Evolutionary conservation across 768 basidiomycete species (phyloP).

Genomic region (Suillus bovinus): DNA sequence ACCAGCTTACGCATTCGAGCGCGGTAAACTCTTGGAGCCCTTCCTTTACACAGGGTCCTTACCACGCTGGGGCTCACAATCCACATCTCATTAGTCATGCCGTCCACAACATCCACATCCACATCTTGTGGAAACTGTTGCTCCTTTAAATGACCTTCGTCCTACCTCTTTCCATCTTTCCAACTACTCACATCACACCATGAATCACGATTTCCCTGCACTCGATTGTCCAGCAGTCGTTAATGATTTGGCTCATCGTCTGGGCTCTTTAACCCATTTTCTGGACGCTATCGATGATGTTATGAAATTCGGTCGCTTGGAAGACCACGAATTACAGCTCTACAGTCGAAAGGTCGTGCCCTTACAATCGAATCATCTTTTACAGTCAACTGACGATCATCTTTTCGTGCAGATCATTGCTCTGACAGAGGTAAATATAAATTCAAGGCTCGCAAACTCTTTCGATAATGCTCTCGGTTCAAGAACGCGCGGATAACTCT

Average conservation of each 20-base stretch:
- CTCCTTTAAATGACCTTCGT: no score
- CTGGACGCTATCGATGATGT: slow-evolving; percentile 29
- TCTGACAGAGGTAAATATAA: slow-evolving; percentile 49
- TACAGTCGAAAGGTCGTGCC: slow-evolving; percentile 29
- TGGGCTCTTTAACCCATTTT: slow-evolving; percentile 32
- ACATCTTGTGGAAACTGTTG: not conserved
- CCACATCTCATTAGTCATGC: not conserved
- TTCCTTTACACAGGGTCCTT: not conserved
- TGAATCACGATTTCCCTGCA: slow-evolving; percentile 14
- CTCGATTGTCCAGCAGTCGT: slow-evolving; percentile 27
- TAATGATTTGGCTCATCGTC: slow-evolving; percentile 27
- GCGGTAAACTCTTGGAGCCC: not conserved
- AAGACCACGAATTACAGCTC: slow-evolving; percentile 22
- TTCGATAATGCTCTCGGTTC: not conserved
- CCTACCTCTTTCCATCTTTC: slow-evolving; percentile 10
- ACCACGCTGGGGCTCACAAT: not conserved
- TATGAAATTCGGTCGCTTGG: slow-evolving; percentile 15
- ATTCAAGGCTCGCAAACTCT: not conserved
- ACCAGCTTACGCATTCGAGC: not conserved
- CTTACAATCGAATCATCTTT: not conserved
- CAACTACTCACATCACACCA: not conserved
- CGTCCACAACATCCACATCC: not conserved
- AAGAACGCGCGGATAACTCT: slow-evolving; percentile 53
- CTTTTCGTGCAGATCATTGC: slow-evolving; percentile 41
- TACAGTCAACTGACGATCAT: slow-evolving; percentile 11